Conservation (phyloP, 768 basidiomycete genomes). For the Coprinellus aureogranulatus region DNA sequence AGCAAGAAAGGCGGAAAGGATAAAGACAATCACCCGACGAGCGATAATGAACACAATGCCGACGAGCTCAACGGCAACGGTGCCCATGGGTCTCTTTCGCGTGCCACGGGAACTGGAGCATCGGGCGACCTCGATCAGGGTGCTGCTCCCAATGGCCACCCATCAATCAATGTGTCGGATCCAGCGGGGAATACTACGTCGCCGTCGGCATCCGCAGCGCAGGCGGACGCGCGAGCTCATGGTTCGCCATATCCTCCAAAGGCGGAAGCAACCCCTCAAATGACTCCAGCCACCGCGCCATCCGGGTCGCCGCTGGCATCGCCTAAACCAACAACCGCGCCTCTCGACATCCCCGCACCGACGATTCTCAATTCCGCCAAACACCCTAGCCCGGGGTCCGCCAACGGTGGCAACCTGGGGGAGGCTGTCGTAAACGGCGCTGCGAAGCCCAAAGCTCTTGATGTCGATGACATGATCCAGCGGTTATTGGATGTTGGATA, state of each 20-base stretch:
- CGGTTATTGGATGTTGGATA: slow-evolving; percentile 95
- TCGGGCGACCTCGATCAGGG: slow-evolving; percentile 38
- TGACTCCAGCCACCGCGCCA: slow-evolving; percentile 36
- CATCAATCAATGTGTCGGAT: slow-evolving; percentile 45
- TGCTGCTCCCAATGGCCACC: slow-evolving; percentile 41
- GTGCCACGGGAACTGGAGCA: slow-evolving; percentile 37
- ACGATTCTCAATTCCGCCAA: slow-evolving; percentile 73
- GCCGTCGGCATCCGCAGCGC: slow-evolving; percentile 18
- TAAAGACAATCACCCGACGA: slow-evolving; percentile 53
- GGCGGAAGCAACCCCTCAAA: slow-evolving; percentile 34
- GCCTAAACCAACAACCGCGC: slow-evolving; percentile 42
- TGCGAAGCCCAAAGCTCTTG: slow-evolving; percentile 66
- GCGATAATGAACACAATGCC: slow-evolving; percentile 32
- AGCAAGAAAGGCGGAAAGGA: slow-evolving; percentile 69
- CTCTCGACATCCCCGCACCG: slow-evolving; percentile 76
- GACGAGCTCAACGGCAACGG: slow-evolving; percentile 40
- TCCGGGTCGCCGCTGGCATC: slow-evolving; percentile 40
- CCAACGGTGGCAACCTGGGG: slow-evolving; percentile 36
- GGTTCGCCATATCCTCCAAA: slow-evolving; percentile 39
- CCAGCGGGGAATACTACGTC: slow-evolving; percentile 34
- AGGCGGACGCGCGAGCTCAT: slow-evolving; percentile 21
- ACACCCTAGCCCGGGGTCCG: slow-evolving; percentile 53
- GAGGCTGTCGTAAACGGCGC: slow-evolving; percentile 43
- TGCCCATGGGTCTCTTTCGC: slow-evolving; percentile 44
- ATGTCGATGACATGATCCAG: slow-evolving; percentile 98